Percentiles rank a stretch among this genome's conserved stretches.
Evolutionary conservation across 2,329 filamentous ascomycete genomes (phyloP).

Genomic region (Endothia cerciana): DNA sequence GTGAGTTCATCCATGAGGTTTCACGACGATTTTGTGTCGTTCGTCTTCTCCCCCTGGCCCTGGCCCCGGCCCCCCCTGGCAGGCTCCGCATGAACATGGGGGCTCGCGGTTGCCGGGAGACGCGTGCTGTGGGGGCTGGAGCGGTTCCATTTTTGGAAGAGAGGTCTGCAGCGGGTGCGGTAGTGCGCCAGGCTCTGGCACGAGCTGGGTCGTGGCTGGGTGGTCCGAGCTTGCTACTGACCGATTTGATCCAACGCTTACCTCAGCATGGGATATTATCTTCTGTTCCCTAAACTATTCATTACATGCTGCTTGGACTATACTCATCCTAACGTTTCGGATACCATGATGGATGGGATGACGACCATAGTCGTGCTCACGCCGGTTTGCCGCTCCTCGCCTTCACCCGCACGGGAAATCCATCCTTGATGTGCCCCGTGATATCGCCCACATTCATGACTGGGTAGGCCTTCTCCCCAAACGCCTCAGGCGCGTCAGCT

Average conservation of each 20-base stretch:
- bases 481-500: constrained; percentile 19
- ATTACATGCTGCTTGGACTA: too few relatives aligned
- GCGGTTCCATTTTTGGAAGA: too few relatives aligned
- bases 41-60: background rate
- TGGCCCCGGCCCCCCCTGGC: background rate
- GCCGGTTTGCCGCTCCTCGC: background rate
- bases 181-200: too few relatives aligned
- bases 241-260: too few relatives aligned
- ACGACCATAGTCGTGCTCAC: background rate
- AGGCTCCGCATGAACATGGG: constrained; percentile 1
- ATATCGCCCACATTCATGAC: constrained; percentile 13
- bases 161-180: too few relatives aligned
- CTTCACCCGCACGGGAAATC: constrained; percentile 20
- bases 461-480: constrained; percentile 24
- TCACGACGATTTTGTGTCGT: background rate
- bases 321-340: too few relatives aligned
- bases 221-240: too few relatives aligned
- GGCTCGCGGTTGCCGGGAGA: background rate
- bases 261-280: too few relatives aligned
- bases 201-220: too few relatives aligned
- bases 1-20: background rate
- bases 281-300: too few relatives aligned
- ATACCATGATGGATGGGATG: too few relatives aligned
- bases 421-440: constrained; percentile 22
- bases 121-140: background rate